Percentiles rank a stretch among this genome's conserved stretches.
These are phyloP conservation scores for Wickerhamiella qilinensis DNA, from an alignment of 805 yeast species.

Conservation along the genomic window DNA sequence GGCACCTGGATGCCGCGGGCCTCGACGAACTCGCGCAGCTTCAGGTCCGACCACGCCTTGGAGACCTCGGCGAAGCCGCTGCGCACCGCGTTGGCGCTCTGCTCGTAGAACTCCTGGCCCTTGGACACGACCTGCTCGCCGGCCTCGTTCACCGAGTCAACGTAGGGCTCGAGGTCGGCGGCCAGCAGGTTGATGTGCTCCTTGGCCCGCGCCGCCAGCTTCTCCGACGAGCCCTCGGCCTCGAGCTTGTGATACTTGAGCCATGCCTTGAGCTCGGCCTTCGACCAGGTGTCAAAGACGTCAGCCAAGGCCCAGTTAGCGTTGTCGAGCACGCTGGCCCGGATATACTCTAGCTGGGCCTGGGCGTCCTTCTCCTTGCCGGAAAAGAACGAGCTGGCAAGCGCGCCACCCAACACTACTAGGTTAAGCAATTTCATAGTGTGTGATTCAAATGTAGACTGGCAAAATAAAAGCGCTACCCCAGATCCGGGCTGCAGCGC, in stretches of 20 bases:
- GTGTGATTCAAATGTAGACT: no score
- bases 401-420: background rate
- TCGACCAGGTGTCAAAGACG: conserved; percentile 28
- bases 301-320: conserved; percentile 23
- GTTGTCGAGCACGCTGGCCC: conserved; percentile 22
- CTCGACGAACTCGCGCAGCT: conserved; percentile 21
- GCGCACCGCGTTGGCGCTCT: background rate
- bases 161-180: conserved; percentile 14
- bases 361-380: conserved; percentile 4
- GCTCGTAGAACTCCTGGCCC: conserved; percentile 11
- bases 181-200: conserved; percentile 20
- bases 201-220: conserved; percentile 17
- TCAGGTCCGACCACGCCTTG: conserved; percentile 21
- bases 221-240: conserved; percentile 11
- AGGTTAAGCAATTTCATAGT: background rate
- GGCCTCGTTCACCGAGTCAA: conserved; percentile 7
- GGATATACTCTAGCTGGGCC: conserved; percentile 20
- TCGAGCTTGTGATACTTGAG: conserved; percentile 24
- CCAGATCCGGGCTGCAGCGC: no score
- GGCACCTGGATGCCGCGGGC: conserved; percentile 22
- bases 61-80: background rate
- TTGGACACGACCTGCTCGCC: conserved; percentile 9
- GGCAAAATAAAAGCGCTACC: no score
- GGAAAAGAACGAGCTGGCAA: background rate
- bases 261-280: conserved; percentile 28